These are phyloP conservation scores for Coemansia sp. DNA, from an alignment of 192 early-diverging fungal genomes.

Conservation along the genomic window DNA sequence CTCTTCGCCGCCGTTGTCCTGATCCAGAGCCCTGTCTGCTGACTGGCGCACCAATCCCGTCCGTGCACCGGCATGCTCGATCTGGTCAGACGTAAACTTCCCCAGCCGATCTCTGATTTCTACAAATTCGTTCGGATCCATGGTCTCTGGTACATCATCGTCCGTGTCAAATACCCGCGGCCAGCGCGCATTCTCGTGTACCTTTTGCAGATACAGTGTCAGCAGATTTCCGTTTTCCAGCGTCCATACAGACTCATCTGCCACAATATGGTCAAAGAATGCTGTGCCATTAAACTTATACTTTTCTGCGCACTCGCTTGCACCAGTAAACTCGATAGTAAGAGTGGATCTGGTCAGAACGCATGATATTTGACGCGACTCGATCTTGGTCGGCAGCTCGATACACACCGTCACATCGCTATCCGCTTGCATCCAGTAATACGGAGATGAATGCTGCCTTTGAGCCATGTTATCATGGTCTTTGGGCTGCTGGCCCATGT, in stretches of 20 bases:
- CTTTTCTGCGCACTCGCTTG: slow-evolving; percentile 15
- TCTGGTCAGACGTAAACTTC: slow-evolving; percentile 60
- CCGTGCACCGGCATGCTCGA: slow-evolving; percentile 1
- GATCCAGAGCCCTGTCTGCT: slow-evolving; percentile 22
- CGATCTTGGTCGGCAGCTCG: slow-evolving; percentile 57
- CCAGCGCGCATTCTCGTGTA: slow-evolving; percentile 65
- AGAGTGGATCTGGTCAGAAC: slow-evolving; percentile 58
- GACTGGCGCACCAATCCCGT: slow-evolving; percentile 20
- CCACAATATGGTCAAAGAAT: slow-evolving; percentile 54
- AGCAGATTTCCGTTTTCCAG: slow-evolving; percentile 63
- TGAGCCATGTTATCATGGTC: background rate
- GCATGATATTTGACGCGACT: slow-evolving; percentile 62
- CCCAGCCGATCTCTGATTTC: slow-evolving; percentile 62
- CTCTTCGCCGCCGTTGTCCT: slow-evolving; percentile 36
- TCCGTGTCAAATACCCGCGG: slow-evolving; percentile 65
- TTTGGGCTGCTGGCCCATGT: background rate
- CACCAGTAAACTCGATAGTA: slow-evolving; percentile 36
- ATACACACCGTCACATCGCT: slow-evolving; percentile 69
- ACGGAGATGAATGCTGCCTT: slow-evolving; percentile 30
- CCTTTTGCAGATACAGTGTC: slow-evolving; percentile 66
- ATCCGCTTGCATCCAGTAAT: slow-evolving; percentile 72
- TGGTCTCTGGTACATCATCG: slow-evolving; percentile 64
- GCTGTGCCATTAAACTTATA: slow-evolving; percentile 12
- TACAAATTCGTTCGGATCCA: slow-evolving; percentile 64
- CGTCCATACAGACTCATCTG: slow-evolving; percentile 69